Evolutionary conservation across 495 filamentous ascomycete species (phyloP).

Genomic region (Parmelia sp.): DNA sequence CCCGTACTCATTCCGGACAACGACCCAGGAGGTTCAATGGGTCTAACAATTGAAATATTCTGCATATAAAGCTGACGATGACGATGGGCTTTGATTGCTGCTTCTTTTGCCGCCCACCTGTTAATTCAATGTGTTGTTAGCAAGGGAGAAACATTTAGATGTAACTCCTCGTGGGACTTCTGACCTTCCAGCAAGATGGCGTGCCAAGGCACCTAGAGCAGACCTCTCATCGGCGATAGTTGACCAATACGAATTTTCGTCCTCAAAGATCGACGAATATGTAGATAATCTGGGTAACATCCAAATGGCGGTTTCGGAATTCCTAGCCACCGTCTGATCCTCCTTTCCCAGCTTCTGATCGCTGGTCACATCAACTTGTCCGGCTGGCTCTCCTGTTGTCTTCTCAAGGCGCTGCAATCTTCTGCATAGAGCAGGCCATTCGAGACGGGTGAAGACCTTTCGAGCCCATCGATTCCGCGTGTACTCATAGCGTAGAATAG

Average conservation of each 20-base stretch:
- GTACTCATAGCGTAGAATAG: slow-evolving; percentile 27
- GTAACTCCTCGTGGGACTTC: slow-evolving; percentile 18
- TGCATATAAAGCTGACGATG: slow-evolving; percentile 39
- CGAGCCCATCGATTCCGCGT: slow-evolving; percentile 32
- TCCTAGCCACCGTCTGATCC: neutral
- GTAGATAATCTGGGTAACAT: slow-evolving; percentile 13
- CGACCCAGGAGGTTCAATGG: neutral
- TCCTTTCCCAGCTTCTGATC: neutral
- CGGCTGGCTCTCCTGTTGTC: slow-evolving; percentile 1
- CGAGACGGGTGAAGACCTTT: slow-evolving; percentile 38
- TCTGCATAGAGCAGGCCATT: slow-evolving; percentile 27
- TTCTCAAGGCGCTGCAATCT: slow-evolving; percentile 8
- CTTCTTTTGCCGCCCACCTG: slow-evolving; percentile 61
- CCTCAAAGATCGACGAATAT: slow-evolving; percentile 5
- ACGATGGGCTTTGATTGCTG: slow-evolving; percentile 53
- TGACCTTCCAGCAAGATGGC: slow-evolving; percentile 48
- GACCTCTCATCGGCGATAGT: slow-evolving; percentile 16
- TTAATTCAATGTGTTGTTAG: neutral
- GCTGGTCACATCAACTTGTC: neutral
- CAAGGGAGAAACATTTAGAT: slow-evolving; percentile 14
- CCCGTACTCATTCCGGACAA: neutral
- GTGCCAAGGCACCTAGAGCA: slow-evolving; percentile 18
- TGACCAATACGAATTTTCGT: neutral
- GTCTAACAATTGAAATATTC: slow-evolving; percentile 38
- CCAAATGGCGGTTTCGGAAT: neutral